Evolutionary conservation across 768 basidiomycete genomes (phyloP), one percentile per base, ranked within the genome.

Genomic region (Boletus reticulatus): DNA sequence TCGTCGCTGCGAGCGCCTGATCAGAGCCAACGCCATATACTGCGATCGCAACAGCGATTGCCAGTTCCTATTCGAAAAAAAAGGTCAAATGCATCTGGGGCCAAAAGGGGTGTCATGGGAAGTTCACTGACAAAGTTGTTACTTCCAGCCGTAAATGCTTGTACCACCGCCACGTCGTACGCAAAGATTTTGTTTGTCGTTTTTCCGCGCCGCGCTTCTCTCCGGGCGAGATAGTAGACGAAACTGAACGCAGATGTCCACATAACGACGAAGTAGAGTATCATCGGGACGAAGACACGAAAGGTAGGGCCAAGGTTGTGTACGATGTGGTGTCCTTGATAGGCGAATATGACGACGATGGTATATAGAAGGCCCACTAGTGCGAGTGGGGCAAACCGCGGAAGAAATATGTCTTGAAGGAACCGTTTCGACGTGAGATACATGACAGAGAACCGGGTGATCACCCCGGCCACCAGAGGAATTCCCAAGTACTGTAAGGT

Each of bases 341-440:
- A 82, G 5, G 85, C 88, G 64, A 92, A 91, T 65, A 90, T 77
- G 44, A 90, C 82, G 52, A 89, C 69, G 62, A 91, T 84, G 14
- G 90, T 93, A 75, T 92, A 93, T 3, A 94, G 79, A 11, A 95
- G 76, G 4, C 91, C 92, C 22, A 92, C 51, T 10, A 90, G 78
- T 0, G 89, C 82, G 4, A 92, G 61, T 0, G 87, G 89, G 1
- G 80, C 80, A 69, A 94, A 89, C 39, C 72, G 57, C 0, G 84
- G 86, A n/a, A 91, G 70, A 74, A 93, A 92, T 14, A 71, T 74
- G 10, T 72, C 75, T 27, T 81, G 66, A 57, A 90, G 78, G 65
- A 81, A 82, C 4, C 63, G 55, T 32, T 76, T 80, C 41, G 78
- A 74, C 3, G 76, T 71, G 3, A 80, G 32, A 16, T 61, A 62